Conservation (phyloP, 176 grass and related monocot species). For the Aegilops sharonensis region DNA sequence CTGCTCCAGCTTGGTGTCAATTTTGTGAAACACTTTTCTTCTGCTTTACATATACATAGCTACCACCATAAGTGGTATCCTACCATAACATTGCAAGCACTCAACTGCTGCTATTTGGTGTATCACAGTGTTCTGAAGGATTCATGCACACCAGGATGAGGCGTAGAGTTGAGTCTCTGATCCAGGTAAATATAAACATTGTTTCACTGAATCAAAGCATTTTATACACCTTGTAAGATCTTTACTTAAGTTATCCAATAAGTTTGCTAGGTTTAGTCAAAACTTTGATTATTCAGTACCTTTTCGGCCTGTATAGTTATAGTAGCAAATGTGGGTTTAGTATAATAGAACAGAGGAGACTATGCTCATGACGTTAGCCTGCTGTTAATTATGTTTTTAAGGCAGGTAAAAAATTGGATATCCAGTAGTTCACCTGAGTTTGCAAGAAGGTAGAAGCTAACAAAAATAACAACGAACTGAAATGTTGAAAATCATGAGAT, state of each 20-base stretch:
- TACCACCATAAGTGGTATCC: background rate
- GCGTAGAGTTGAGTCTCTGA: slow-evolving; percentile 88
- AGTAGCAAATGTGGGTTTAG: background rate
- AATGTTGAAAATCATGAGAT: background rate
- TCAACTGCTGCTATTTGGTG: slow-evolving; percentile 17
- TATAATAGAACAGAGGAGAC: background rate
- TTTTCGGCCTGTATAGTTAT: slow-evolving; percentile 23
- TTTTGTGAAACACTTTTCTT: background rate
- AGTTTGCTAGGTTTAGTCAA: background rate
- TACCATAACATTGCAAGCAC: background rate
- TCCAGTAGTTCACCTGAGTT: background rate
- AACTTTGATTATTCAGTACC: background rate
- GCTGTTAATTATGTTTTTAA: background rate
- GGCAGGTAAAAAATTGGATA: background rate
- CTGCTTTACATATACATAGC: background rate
- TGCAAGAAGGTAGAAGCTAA: background rate
- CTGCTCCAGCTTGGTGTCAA: background rate
- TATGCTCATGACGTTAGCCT: background rate
- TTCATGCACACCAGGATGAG: slow-evolving; percentile 99
- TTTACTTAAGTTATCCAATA: slow-evolving; percentile 4
- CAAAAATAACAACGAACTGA: background rate
- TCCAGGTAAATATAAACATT: slow-evolving; percentile 56
- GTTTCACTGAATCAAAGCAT: background rate
- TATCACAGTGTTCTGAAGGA: slow-evolving; percentile 89
- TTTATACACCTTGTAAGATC: background rate